Evolutionary conservation across 805 yeast species (phyloP).

Genomic region (Starmerella geochares): DNA sequence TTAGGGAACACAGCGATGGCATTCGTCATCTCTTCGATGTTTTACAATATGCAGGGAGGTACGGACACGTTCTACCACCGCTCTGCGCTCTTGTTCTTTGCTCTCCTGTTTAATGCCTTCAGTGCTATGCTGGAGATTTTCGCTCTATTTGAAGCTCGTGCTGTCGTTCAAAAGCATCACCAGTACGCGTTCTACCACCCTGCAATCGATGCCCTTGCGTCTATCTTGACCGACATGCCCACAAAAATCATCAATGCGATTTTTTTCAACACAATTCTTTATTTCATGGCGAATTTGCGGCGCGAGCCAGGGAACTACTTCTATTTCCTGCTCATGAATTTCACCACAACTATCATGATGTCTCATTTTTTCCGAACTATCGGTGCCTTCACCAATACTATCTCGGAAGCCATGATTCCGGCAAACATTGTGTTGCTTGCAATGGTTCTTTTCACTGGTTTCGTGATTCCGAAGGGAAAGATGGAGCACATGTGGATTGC

Average conservation of each 20-base stretch:
- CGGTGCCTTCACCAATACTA: conserved; percentile 42
- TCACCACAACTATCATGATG: conserved; percentile 40
- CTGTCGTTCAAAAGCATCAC: conserved; percentile 61
- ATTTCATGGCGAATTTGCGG: conserved; percentile 48
- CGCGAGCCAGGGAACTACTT: conserved; percentile 47
- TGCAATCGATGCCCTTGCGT: conserved; percentile 59
- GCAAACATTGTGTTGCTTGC: conserved; percentile 47
- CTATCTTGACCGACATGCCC: conserved; percentile 53
- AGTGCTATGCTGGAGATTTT: conserved; percentile 48
- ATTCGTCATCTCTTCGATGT: conserved; percentile 56
- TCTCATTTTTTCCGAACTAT: conserved; percentile 45
- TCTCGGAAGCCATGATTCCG: conserved; percentile 50
- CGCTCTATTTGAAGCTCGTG: conserved; percentile 41
- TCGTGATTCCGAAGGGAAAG: conserved; percentile 46
- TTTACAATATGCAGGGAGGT: conserved; percentile 40
- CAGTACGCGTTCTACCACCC: conserved; percentile 64
- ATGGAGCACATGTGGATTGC: conserved; percentile 61
- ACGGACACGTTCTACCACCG: conserved; percentile 54
- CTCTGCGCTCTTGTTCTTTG: conserved; percentile 54
- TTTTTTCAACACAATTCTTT: conserved; percentile 41
- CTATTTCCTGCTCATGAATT: conserved; percentile 39
- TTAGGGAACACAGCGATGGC: conserved; percentile 46
- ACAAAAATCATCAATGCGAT: conserved; percentile 42
- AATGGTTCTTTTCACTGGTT: conserved; percentile 51
- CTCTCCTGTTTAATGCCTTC: conserved; percentile 52